These are phyloP conservation scores for Eudorina sp. DNA, from an alignment of 139 green algal species.

Conservation along the genomic window DNA sequence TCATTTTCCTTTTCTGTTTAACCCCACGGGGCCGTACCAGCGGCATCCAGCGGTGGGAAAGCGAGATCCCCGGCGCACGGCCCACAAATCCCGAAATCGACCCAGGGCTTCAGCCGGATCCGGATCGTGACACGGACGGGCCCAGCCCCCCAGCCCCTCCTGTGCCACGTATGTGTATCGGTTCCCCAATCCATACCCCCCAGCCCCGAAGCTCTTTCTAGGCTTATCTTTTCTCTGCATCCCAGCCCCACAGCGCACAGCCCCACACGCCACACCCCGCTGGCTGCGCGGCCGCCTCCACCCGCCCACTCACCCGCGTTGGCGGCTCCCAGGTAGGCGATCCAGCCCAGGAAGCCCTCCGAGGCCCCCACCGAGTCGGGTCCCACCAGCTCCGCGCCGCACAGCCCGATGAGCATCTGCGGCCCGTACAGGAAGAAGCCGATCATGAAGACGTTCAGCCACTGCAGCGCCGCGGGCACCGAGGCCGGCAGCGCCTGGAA, in stretches of 20 bases:
- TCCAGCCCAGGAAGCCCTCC: conserved; percentile 96
- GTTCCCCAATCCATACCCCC: no score
- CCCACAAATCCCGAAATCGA: no score
- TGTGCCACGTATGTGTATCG: no score
- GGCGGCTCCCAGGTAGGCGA: conserved; percentile 83
- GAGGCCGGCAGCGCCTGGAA: conserved; percentile 82
- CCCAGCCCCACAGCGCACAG: not conserved
- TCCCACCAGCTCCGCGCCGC: conserved; percentile 95
- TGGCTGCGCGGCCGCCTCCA: no score
- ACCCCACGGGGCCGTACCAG: no score
- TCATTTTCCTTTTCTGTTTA: no score
- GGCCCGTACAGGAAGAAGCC: conserved; percentile 95
- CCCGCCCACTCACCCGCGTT: conserved; percentile 57
- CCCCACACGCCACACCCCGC: not conserved
- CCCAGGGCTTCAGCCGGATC: no score
- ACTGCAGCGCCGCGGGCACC: conserved; percentile 80
- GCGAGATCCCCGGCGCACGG: no score
- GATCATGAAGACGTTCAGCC: conserved; percentile 94
- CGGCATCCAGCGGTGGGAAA: no score
- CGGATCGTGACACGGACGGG: no score
- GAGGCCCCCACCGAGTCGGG: conserved; percentile 88
- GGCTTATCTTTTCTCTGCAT: not conserved
- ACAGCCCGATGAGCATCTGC: conserved; percentile 97
- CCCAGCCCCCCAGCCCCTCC: no score
- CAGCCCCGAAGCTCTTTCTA: no score